A percentile compares a stretch with the other conserved stretches of the same genome.
These are phyloP conservation scores for Lolium multiflorum DNA, from an alignment of 176 grass and related monocot genomes.

Conservation along the genomic window DNA sequence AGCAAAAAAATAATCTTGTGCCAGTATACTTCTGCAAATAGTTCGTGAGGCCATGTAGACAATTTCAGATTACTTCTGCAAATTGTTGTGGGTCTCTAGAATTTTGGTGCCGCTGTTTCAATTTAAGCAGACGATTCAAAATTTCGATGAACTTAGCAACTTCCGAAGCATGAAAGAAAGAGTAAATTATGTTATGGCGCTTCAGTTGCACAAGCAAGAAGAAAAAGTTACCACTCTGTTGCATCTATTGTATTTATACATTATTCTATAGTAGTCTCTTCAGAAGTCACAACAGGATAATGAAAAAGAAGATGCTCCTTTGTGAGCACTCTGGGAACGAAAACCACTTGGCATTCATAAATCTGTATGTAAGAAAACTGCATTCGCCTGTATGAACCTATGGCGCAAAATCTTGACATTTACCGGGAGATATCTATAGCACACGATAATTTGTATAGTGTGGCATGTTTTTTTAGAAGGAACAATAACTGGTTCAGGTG, in stretches of 20 bases:
- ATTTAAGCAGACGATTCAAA: background rate
- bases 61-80: background rate
- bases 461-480: slow-evolving; percentile 13
- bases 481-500: slow-evolving; percentile 11
- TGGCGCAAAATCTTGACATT: slow-evolving; percentile 1
- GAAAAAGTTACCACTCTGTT: background rate
- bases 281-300: background rate
- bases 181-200: background rate
- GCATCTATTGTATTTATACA: background rate
- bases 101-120: background rate
- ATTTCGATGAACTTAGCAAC: background rate
- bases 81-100: background rate
- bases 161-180: background rate
- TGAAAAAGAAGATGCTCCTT: background rate
- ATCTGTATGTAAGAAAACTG: slow-evolving; percentile 19
- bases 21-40: background rate
- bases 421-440: background rate
- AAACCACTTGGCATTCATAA: slow-evolving; percentile 19
- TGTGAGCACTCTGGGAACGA: background rate
- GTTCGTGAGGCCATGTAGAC: background rate
- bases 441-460: background rate
- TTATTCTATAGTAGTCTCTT: background rate
- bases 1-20: background rate
- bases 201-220: background rate
- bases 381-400: slow-evolving; percentile 12